Conservation (phyloP, 73 alveolate species). For the Tetrahymena malaccensis region DNA sequence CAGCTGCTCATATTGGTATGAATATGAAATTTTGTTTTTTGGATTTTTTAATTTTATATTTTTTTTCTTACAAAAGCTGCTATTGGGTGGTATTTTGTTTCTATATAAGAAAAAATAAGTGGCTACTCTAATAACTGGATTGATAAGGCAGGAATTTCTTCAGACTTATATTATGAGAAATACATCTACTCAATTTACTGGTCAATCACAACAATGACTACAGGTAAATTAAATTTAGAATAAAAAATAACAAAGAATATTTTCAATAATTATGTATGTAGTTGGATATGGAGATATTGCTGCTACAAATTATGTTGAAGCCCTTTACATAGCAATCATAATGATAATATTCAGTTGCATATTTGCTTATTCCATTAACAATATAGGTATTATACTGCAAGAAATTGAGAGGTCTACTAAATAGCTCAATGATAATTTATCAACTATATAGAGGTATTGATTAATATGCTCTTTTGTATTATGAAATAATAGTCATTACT, state of each 20-base stretch:
- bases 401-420: background rate
- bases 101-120: background rate
- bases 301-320: background rate
- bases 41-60: no score
- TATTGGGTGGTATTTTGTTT: background rate
- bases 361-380: background rate
- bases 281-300: background rate
- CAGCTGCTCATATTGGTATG: background rate
- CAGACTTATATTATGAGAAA: background rate
- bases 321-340: background rate
- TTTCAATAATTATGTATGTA: background rate
- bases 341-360: background rate
- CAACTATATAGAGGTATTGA: background rate
- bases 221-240: background rate
- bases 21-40: background rate
- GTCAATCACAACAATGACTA: background rate
- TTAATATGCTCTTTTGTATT: background rate
- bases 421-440: background rate
- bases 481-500: no score
- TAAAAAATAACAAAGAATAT: background rate
- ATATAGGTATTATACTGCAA: background rate
- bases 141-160: background rate
- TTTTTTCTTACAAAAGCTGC: background rate
- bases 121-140: background rate
- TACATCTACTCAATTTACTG: background rate